Percentiles rank a stretch among this genome's conserved stretches.
phyloP scores from a whole-genome alignment of 345 rosid genomes.

The Hypericum perforatum region DNA sequence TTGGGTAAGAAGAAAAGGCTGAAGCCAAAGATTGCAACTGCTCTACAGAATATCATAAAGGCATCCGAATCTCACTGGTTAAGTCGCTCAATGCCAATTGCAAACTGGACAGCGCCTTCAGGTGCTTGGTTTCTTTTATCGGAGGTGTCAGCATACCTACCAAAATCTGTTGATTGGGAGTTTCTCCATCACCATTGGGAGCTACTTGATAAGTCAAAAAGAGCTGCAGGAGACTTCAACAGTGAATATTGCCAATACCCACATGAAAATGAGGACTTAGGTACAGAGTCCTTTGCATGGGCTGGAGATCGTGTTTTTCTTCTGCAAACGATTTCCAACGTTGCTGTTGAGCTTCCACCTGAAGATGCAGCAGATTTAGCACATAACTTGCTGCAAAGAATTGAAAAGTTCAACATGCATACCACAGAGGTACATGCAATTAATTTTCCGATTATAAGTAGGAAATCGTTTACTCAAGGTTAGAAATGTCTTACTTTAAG shows the following conservation, averaged over 20 bases:
- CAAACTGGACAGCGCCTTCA: constrained; percentile 85
- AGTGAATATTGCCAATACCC: constrained; percentile 21
- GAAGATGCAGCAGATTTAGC: constrained; percentile 87
- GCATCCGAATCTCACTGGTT: constrained; percentile 80
- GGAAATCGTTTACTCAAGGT: no score
- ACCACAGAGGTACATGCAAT: constrained; percentile 60
- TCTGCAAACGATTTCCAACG: constrained; percentile 82
- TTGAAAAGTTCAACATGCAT: constrained; percentile 77
- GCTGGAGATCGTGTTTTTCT: constrained; percentile 88
- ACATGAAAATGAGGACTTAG: constrained; percentile 29
- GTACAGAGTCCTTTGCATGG: constrained; percentile 59
- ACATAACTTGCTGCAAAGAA: constrained; percentile 63
- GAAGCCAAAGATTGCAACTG: constrained; percentile 48
- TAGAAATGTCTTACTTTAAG: no score
- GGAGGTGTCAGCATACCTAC: constrained; percentile 62
- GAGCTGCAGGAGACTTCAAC: constrained; percentile 24
- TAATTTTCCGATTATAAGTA: neutral
- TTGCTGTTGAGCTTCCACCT: constrained; percentile 72
- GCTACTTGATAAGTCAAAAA: constrained; percentile 67
- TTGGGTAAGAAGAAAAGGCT: constrained; percentile 72
- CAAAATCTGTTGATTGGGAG: constrained; percentile 79
- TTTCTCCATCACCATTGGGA: constrained; percentile 90
- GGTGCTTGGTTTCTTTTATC: constrained; percentile 99
- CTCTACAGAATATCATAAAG: constrained; percentile 69
- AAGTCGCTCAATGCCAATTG: constrained; percentile 53